Evolutionary conservation across 495 filamentous ascomycete species (phyloP).

Genomic region (Podospora anserina): DNA sequence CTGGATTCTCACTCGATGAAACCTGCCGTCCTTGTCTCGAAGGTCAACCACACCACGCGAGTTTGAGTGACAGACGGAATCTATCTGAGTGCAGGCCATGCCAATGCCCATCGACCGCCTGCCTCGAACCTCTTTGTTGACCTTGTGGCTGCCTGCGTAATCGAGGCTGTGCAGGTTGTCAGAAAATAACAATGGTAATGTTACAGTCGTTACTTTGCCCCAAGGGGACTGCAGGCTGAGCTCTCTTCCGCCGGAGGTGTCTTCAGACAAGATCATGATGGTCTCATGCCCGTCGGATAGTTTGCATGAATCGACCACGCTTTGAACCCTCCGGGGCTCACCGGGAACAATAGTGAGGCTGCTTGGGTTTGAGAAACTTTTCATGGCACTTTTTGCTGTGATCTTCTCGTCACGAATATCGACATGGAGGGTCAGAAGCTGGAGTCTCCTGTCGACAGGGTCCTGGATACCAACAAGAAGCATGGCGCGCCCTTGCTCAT

Average conservation of each 20-base stretch:
- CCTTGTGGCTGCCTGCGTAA: slow-evolving; percentile 34
- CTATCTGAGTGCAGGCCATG: slow-evolving; percentile 37
- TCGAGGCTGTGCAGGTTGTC: slow-evolving; percentile 40
- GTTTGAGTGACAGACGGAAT: slow-evolving; percentile 43
- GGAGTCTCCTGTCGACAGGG: slow-evolving; percentile 59
- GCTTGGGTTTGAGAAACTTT: not conserved
- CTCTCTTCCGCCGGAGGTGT: slow-evolving; percentile 57
- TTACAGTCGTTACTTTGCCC: slow-evolving; percentile 59
- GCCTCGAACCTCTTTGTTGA: slow-evolving; percentile 8
- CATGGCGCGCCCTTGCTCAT: slow-evolving; percentile 47
- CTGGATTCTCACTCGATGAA: slow-evolving; percentile 63
- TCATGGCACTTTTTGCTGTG: slow-evolving; percentile 25
- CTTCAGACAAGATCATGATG: slow-evolving; percentile 66
- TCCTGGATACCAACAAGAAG: slow-evolving; percentile 69
- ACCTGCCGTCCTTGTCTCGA: slow-evolving; percentile 55
- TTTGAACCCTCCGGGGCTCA: slow-evolving; percentile 49
- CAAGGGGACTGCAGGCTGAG: slow-evolving; percentile 75
- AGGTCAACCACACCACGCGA: slow-evolving; percentile 61
- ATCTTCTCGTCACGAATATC: slow-evolving; percentile 32
- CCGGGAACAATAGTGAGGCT: slow-evolving; percentile 36
- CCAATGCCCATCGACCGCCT: slow-evolving; percentile 17
- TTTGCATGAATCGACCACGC: slow-evolving; percentile 71
- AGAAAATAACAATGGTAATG: slow-evolving; percentile 42
- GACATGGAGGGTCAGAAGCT: slow-evolving; percentile 60
- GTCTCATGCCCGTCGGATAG: slow-evolving; percentile 65